Percentiles rank a stretch among this genome's conserved stretches.
Conservation (phyloP, 352 stramenopile genomes). For the Phytophthora hibernalis region DNA sequence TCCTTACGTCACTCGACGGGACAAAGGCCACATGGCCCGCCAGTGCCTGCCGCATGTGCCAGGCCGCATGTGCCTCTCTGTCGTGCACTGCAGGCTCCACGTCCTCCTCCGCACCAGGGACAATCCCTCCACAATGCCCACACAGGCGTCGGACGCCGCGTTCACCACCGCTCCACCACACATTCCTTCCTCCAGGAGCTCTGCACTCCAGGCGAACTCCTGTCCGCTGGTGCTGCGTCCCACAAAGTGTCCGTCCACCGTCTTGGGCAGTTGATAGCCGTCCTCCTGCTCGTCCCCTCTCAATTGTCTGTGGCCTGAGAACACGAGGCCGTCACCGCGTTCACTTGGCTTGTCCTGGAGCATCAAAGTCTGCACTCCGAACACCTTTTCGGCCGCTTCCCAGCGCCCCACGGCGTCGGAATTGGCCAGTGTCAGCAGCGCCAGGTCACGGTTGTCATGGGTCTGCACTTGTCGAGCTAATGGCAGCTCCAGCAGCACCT, state of each 20-base stretch:
- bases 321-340: constrained; percentile 55
- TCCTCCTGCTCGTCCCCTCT: constrained; percentile 16
- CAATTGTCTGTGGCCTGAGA: constrained; percentile 52
- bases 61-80: constrained; percentile 32
- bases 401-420: constrained; percentile 28
- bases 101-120: constrained; percentile 47
- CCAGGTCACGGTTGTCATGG: constrained; percentile 64
- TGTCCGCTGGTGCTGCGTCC: constrained; percentile 64
- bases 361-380: constrained; percentile 46
- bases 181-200: constrained; percentile 84
- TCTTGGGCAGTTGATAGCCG: constrained; percentile 43
- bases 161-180: constrained; percentile 75
- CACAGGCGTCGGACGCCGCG: constrained; percentile 42
- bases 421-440: constrained; percentile 62
- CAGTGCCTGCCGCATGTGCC: constrained; percentile 68
- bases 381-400: constrained; percentile 33
- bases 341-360: constrained; percentile 32
- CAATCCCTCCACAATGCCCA: constrained; percentile 85
- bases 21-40: constrained; percentile 80
- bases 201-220: constrained; percentile 77
- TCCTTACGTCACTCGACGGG: constrained; percentile 50
- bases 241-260: constrained; percentile 66
- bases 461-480: constrained; percentile 59
- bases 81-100: constrained; percentile 34
- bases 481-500: constrained; percentile 64